Evolutionary conservation across 176 grass and related monocot genomes (phyloP), one percentile per base, ranked within the genome.

Genomic region (Cymbopogon citratus): DNA sequence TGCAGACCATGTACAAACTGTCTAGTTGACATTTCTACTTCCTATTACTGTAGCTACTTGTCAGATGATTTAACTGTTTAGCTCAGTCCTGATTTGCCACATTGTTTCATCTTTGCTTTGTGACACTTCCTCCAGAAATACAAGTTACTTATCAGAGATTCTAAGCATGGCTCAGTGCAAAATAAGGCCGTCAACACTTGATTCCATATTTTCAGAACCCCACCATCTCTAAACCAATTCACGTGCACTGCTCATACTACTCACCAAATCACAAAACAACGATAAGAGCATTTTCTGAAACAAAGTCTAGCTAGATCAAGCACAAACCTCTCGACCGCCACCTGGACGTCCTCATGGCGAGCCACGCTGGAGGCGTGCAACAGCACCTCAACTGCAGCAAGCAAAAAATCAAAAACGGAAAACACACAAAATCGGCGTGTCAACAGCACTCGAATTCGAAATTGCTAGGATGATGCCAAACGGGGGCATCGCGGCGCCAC

Each of bases 381-480:
- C 68, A 91, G 84, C 39, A 99, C 96, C 89, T 99, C 96, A 52
- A 99, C 96, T 99, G 89, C 80, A 90, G 31, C 69, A 90, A 71
- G 39, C 66, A 24, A 39, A 79, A 52, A 68, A 33, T 5, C 25
- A 62, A 39, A 44, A 33, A 33, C 2, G 0, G 71, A 12, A 74
- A 61, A 3, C 12, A 19, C 52, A 66, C 29, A 49, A 80, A 62
- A 76, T 74, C 77, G 73, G 76, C 31, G 84, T 64, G 66, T 3
- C 25, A 36, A 9, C 36, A 48, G 9, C 40, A 83, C 59, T 43
- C 26, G 45, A 72, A 69, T 18, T 72, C 57, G 65, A 41, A 16
- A n/a, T 39, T 63, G n/a, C 12, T 29, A 65, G 31, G 41, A 51
- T 5, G 13, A 46, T 12, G 45, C n/a, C 27, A 11, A 57, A 74